A percentile compares a stretch with the other conserved stretches of the same genome.
Conservation (phyloP, 129 eudicot genomes). For the Flaveria brownii region DNA sequence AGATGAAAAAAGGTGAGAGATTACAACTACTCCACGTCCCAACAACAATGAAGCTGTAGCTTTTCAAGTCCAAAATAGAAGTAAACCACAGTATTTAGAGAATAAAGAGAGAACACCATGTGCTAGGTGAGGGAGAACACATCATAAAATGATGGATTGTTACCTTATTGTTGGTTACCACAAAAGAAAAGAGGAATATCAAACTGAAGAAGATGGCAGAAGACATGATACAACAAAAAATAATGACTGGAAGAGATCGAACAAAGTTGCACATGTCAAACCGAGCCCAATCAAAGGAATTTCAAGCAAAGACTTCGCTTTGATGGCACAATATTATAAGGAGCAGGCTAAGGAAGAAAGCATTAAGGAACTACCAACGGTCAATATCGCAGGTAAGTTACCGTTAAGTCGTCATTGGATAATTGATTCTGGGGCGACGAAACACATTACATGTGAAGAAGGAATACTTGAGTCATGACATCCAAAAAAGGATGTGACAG, state of each 20-base stretch:
- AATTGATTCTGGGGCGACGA: background rate
- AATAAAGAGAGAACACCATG: no score
- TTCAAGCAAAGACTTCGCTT: no score
- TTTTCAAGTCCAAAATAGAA: no score
- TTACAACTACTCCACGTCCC: no score
- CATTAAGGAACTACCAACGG: background rate
- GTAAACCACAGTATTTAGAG: no score
- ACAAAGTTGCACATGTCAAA: background rate
- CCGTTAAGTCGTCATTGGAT: background rate
- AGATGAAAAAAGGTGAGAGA: no score
- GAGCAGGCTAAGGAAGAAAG: background rate
- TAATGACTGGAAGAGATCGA: background rate
- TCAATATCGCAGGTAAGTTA: background rate
- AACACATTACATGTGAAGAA: background rate
- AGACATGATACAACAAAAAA: background rate
- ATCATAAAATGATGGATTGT: no score
- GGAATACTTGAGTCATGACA: background rate
- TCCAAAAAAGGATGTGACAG: background rate
- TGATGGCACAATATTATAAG: background rate
- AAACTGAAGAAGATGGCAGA: background rate
- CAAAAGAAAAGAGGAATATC: background rate
- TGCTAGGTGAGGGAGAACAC: no score
- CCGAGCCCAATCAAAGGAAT: background rate
- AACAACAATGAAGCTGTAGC: no score
- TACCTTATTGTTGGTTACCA: background rate